Conservation (phyloP, 257 asterid species). For the Lycium ferocissimum region DNA sequence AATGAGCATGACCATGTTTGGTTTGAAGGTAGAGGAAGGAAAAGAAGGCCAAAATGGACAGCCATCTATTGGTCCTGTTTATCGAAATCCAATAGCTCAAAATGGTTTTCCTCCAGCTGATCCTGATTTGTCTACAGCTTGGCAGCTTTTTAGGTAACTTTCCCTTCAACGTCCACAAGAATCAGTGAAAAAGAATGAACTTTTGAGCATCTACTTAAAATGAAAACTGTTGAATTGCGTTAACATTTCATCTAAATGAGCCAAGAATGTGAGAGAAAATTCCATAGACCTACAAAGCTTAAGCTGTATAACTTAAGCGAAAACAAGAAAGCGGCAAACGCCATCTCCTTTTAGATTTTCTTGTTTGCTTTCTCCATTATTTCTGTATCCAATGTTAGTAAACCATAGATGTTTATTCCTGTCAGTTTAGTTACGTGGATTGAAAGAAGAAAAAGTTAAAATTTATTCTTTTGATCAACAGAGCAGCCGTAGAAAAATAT, state of each 20-base stretch:
- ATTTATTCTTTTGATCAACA: slow-evolving; percentile 41
- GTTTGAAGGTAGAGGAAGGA: slow-evolving; percentile 77
- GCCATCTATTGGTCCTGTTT: slow-evolving; percentile 81
- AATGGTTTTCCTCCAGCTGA: slow-evolving; percentile 65
- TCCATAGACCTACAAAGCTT: background rate
- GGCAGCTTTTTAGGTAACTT: slow-evolving; percentile 78
- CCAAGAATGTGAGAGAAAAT: background rate
- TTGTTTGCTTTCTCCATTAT: background rate
- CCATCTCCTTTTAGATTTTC: background rate
- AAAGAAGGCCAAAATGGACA: slow-evolving; percentile 65
- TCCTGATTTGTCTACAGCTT: slow-evolving; percentile 67
- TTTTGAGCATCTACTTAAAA: background rate
- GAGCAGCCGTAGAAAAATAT: slow-evolving; percentile 67
- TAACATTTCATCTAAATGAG: background rate
- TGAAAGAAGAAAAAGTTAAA: background rate
- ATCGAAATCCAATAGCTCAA: slow-evolving; percentile 70
- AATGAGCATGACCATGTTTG: slow-evolving; percentile 57
- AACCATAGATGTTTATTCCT: background rate
- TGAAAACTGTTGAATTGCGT: background rate
- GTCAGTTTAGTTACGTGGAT: background rate
- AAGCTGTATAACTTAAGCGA: background rate
- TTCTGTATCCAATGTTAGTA: background rate
- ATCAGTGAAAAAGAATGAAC: background rate
- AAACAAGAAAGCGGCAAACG: background rate
- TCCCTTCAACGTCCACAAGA: background rate